Percentiles rank a stretch among this genome's conserved stretches.
These are phyloP conservation scores for Phlyctochytrium planicorne DNA, from an alignment of 192 early-diverging fungal species.

Conservation along the genomic window DNA sequence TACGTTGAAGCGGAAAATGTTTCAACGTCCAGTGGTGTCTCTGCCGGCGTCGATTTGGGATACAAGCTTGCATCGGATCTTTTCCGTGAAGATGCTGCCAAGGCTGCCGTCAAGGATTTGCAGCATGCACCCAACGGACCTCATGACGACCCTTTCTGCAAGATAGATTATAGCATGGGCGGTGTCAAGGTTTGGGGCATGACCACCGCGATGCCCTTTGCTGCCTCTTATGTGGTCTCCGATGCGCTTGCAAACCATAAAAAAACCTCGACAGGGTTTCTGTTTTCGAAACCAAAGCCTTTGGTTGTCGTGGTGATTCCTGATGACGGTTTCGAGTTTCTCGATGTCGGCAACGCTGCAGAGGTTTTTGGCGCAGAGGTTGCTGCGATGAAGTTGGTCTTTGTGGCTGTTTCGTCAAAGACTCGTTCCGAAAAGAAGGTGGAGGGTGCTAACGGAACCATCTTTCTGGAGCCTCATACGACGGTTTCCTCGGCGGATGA, in stretches of 20 bases:
- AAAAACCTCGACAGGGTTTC: background rate
- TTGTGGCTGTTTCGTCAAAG: background rate
- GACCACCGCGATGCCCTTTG: background rate
- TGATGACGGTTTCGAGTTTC: background rate
- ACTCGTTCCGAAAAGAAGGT: background rate
- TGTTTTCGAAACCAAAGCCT: background rate
- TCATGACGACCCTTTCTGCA: constrained; percentile 26
- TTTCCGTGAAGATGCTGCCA: constrained; percentile 8
- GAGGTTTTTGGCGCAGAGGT: background rate
- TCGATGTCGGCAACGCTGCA: background rate
- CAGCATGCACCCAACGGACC: constrained; percentile 15
- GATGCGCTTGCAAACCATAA: background rate
- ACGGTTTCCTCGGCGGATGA: background rate
- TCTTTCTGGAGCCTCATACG: background rate
- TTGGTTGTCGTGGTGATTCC: background rate
- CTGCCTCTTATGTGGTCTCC: background rate
- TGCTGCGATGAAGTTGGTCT: background rate
- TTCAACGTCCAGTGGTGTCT: constrained; percentile 35
- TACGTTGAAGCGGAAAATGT: constrained; percentile 36
- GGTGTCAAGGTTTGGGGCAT: background rate
- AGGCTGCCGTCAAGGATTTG: background rate
- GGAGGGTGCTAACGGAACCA: background rate
- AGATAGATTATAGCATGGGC: constrained; percentile 2
- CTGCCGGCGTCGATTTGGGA: constrained; percentile 37
- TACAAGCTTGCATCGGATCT: constrained; percentile 9